Evolutionary conservation across 495 filamentous ascomycete genomes (phyloP), one percentile per base, ranked within the genome.

Genomic region (Lasiosphaeris hirsuta): DNA sequence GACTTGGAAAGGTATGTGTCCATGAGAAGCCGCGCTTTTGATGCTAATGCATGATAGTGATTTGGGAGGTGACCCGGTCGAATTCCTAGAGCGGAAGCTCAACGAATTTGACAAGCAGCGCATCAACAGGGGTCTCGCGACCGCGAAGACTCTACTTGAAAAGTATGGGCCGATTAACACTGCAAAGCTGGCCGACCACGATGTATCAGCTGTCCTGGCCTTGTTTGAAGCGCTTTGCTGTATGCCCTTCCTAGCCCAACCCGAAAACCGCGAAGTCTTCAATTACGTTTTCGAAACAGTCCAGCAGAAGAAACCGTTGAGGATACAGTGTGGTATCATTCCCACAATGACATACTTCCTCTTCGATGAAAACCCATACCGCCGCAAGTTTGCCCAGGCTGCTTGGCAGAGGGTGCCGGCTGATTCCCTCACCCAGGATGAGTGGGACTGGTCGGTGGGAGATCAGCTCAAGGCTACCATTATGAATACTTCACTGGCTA

Each of bases 371-470:
- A 79, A 88, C 34, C 71, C 75, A 35, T 69, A 67, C 42, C 81
- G 88, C 40, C 76, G 74, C 19, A 72, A 74, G 40, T 96, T 92
- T 81, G 92, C 90, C 7, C 68, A 81, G 18, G 71, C 77, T 23
- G 79, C 85, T 1, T 95, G 89, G 84, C 72, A 78, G 18, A 81
- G 81, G 51, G 82, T 84, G 48, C 64, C 73, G 10, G 69, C 80
- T 2, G 75, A 75, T 14, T 54, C 59, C 11, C 79, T 90, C 7
- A 84, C 83, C 0, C 69, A 74, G 10, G 71, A 82, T 23, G 87
- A 92, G 57, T 97, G 95, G 65, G 88, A 94, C 30, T 91, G 89
- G 86, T 88, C 87, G 1, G 80, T 96, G 37, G 81, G 82, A 38
- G 86, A 86, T 53, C 81, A 81, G 10, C 79, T 97, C 13, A 57